Conservation (phyloP, 306 rosid species). For the Dryas octopetala region DNA sequence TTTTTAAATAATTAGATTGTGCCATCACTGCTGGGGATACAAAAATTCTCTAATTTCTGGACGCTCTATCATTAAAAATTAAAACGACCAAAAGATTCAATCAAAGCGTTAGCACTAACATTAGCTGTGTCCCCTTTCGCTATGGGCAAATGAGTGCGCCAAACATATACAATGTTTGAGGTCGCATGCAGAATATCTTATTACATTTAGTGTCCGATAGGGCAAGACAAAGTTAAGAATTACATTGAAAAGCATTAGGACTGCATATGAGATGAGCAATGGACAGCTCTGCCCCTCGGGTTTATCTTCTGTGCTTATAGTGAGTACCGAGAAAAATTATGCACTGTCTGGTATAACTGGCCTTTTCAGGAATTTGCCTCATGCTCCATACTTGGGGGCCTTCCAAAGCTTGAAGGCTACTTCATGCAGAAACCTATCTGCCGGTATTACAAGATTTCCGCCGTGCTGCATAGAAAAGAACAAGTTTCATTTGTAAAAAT, state of each 20-base stretch:
- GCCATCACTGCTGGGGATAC: neutral
- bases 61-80: neutral
- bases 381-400: conserved; percentile 98
- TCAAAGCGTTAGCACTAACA: neutral
- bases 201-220: neutral
- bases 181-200: neutral
- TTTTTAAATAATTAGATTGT: neutral
- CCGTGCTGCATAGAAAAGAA: conserved; percentile 52
- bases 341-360: neutral
- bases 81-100: neutral
- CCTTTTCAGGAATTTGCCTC: conserved; percentile 11
- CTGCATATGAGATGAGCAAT: neutral
- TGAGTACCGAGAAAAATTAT: neutral
- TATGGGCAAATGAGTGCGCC: neutral
- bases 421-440: conserved; percentile 91
- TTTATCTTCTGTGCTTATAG: neutral
- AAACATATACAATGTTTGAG: neutral
- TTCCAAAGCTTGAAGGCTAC: conserved; percentile 97
- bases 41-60: neutral
- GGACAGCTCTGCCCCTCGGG: neutral
- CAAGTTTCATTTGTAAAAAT: neutral
- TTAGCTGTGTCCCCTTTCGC: no score
- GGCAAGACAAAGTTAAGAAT: neutral
- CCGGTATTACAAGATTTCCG: conserved; percentile 83
- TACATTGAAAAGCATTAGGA: neutral